Conservation (phyloP, 768 basidiomycete genomes). For the Termitomyces heimii region DNA sequence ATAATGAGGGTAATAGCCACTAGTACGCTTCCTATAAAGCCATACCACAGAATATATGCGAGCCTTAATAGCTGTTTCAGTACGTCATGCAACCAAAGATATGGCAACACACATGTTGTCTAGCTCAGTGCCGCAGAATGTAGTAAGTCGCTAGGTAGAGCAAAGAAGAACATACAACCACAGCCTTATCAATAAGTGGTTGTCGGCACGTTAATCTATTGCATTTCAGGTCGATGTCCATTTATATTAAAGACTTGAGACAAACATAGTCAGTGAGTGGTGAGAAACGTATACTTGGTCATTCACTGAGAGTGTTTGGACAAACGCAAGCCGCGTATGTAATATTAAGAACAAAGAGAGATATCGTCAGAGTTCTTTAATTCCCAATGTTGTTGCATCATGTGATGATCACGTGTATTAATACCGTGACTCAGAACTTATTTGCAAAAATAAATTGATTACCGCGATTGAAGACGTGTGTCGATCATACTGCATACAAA, state of each 20-base stretch:
- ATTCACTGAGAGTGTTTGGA: background rate
- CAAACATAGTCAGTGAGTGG: too few relatives aligned
- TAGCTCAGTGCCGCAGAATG: background rate
- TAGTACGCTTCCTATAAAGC: conserved; percentile 3
- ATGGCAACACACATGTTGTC: conserved; percentile 20
- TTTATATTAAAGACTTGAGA: conserved; percentile 16
- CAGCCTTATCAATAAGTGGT: conserved; percentile 68
- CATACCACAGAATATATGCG: conserved; percentile 82
- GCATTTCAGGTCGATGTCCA: conserved; percentile 77
- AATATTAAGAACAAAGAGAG: background rate
- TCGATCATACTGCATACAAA: conserved; percentile 5
- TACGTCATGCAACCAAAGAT: background rate
- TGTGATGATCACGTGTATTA: background rate
- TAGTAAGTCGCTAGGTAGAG: background rate
- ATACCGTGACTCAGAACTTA: background rate
- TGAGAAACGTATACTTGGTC: background rate
- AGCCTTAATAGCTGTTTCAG: conserved; percentile 40
- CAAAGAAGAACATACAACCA: conserved; percentile 55
- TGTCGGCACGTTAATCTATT: conserved; percentile 75
- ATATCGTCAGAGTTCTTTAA: too few relatives aligned
- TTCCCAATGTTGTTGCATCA: background rate
- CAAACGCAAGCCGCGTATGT: background rate
- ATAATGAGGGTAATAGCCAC: background rate
- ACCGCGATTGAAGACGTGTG: background rate
- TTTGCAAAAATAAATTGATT: background rate